A percentile compares a stretch with the other conserved stretches of the same genome.
These are phyloP conservation scores for Candida sp. DNA, from an alignment of 1,139 yeast species.

Conservation along the genomic window DNA sequence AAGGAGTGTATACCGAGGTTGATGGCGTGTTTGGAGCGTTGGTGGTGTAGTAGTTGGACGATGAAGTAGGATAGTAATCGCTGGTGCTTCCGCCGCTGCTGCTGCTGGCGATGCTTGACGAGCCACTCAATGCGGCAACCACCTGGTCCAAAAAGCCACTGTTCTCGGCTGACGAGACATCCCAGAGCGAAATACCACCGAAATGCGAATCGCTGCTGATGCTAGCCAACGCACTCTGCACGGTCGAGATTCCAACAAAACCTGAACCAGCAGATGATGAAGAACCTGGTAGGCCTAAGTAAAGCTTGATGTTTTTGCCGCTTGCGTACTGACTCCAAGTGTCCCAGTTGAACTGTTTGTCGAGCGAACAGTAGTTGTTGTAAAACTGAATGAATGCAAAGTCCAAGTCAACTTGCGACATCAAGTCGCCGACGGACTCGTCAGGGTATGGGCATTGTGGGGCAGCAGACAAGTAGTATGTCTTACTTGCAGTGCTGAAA, in stretches of 20 bases:
- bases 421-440: conserved; percentile 69
- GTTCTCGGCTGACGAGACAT: conserved; percentile 24
- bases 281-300: conserved; percentile 33
- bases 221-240: conserved; percentile 15
- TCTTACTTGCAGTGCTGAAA: conserved; percentile 52
- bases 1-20: neutral
- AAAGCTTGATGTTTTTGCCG: conserved; percentile 26
- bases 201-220: conserved; percentile 22
- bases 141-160: conserved; percentile 10
- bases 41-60: neutral
- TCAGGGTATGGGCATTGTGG: conserved; percentile 95
- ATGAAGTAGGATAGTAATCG: neutral
- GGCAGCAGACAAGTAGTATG: conserved; percentile 83
- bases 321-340: conserved; percentile 29
- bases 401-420: conserved; percentile 66
- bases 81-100: neutral
- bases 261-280: conserved; percentile 24
- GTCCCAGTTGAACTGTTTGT: conserved; percentile 25
- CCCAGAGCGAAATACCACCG: conserved; percentile 34
- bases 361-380: conserved; percentile 76
- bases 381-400: conserved; percentile 89
- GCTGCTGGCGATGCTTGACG: neutral
- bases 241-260: conserved; percentile 19
- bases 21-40: neutral
- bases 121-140: conserved; percentile 10